These are phyloP conservation scores for Aspergillus arachidicola DNA, from an alignment of 2,329 filamentous ascomycete species.

Conservation along the genomic window DNA sequence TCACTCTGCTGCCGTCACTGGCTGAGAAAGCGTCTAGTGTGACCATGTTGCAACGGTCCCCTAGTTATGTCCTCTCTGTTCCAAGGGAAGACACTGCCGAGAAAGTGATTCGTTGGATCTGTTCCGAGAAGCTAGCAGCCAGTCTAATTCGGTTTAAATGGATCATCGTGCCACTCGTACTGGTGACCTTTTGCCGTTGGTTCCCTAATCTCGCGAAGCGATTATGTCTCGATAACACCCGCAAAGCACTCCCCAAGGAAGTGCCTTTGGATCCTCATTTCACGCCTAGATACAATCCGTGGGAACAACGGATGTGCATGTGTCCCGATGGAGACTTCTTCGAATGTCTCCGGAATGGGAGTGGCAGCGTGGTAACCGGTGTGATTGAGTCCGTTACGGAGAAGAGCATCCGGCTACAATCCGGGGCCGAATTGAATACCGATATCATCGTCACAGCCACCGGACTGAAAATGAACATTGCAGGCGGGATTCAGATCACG, in stretches of 20 bases:
- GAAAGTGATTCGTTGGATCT: not conserved
- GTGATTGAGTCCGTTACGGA: slow-evolving; percentile 50
- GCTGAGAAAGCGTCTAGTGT: slow-evolving; percentile 64
- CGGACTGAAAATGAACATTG: slow-evolving; percentile 29
- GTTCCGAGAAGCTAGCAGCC: slow-evolving; percentile 1
- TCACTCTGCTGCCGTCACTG: slow-evolving; percentile 71
- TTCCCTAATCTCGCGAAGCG: slow-evolving; percentile 54
- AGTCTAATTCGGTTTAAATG: slow-evolving; percentile 44
- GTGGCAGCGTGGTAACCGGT: slow-evolving; percentile 39
- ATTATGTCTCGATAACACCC: slow-evolving; percentile 47
- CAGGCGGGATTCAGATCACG: slow-evolving; percentile 24
- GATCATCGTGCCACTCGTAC: slow-evolving; percentile 49
- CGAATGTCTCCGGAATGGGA: slow-evolving; percentile 43
- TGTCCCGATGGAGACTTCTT: slow-evolving; percentile 61
- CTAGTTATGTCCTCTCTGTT: slow-evolving; percentile 63
- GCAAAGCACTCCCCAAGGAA: slow-evolving; percentile 53
- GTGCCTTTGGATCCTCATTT: slow-evolving; percentile 62
- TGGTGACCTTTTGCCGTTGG: slow-evolving; percentile 51
- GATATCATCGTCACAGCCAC: slow-evolving; percentile 30
- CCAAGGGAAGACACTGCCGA: slow-evolving; percentile 32
- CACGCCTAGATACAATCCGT: slow-evolving; percentile 62
- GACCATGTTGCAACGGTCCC: slow-evolving; percentile 77
- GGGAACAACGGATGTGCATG: slow-evolving; percentile 73
- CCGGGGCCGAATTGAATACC: slow-evolving; percentile 33
- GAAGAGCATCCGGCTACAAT: slow-evolving; percentile 49